Evolutionary conservation across 306 rosid species (phyloP).

Genomic region (Gastrolobium bilobum): DNA sequence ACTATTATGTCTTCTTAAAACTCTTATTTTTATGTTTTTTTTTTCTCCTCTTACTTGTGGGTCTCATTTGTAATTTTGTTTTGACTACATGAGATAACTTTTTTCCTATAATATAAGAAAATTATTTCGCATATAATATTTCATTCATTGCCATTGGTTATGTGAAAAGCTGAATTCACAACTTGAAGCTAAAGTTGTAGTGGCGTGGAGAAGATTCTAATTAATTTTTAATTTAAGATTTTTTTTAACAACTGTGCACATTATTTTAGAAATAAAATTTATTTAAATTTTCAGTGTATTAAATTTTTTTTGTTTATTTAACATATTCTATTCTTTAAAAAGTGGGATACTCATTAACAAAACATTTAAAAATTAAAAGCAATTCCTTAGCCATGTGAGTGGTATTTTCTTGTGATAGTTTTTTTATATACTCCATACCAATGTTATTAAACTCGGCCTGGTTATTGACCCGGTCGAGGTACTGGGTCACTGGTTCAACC

Average conservation of each 20-base stretch:
- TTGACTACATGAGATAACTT: no score
- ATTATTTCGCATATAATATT: background rate
- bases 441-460: no score
- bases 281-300: background rate
- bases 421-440: background rate
- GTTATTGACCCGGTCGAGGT: no score
- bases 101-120: no score
- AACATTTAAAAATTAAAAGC: slow-evolving; percentile 19
- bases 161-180: slow-evolving; percentile 10
- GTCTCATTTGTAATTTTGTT: no score
- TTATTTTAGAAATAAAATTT: no score
- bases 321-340: background rate
- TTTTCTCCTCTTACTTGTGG: no score
- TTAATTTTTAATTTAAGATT: background rate
- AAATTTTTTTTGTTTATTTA: background rate
- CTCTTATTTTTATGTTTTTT: no score
- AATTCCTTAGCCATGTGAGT: slow-evolving; percentile 6
- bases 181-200: background rate
- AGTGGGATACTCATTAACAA: background rate
- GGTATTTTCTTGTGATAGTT: background rate
- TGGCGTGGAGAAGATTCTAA: background rate
- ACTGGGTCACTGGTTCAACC: no score
- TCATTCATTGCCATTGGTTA: slow-evolving; percentile 17
- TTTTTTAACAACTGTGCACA: no score
- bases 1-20: no score